Percentiles rank a stretch among this genome's conserved stretches.
These are phyloP conservation scores for Candida frijolesensis DNA, from an alignment of 1,139 yeast species.

Conservation along the genomic window DNA sequence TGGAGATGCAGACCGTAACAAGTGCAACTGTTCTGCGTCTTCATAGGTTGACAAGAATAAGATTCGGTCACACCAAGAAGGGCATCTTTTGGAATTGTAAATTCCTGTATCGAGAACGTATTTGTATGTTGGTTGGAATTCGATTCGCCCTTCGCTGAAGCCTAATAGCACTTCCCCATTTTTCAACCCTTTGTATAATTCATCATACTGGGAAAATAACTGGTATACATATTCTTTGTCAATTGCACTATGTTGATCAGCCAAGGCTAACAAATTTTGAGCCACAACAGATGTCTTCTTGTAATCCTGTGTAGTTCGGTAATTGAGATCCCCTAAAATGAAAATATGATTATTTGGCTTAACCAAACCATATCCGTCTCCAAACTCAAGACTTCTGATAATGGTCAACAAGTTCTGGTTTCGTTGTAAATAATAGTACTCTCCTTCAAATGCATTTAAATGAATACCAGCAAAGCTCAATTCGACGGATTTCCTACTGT, in stretches of 20 bases:
- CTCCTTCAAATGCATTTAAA: constrained; percentile 77
- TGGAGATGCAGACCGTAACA: constrained; percentile 2
- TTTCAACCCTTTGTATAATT: constrained; percentile 49
- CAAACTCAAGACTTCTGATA: constrained; percentile 57
- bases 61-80: constrained; percentile 91
- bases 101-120: constrained; percentile 50
- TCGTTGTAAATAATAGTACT: constrained; percentile 45
- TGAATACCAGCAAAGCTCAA: constrained; percentile 72
- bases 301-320: constrained; percentile 52
- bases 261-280: constrained; percentile 24
- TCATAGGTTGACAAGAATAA: constrained; percentile 56
- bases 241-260: constrained; percentile 26
- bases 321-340: constrained; percentile 83
- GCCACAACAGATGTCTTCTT: constrained; percentile 18
- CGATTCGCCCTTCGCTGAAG: constrained; percentile 62
- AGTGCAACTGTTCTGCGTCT: constrained; percentile 11
- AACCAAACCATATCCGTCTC: constrained; percentile 59
- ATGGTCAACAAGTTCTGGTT: constrained; percentile 54
- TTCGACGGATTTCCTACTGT: constrained; percentile 26
- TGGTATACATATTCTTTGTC: constrained; percentile 22
- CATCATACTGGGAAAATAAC: constrained; percentile 48
- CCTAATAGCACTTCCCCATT: constrained; percentile 56
- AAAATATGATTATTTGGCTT: constrained; percentile 63
- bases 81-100: constrained; percentile 63
- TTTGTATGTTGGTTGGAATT: constrained; percentile 79